Evolutionary conservation across 331 rosid species (phyloP), one percentile per base, ranked within the genome.

Genomic region (Pyrus hybrid): DNA sequence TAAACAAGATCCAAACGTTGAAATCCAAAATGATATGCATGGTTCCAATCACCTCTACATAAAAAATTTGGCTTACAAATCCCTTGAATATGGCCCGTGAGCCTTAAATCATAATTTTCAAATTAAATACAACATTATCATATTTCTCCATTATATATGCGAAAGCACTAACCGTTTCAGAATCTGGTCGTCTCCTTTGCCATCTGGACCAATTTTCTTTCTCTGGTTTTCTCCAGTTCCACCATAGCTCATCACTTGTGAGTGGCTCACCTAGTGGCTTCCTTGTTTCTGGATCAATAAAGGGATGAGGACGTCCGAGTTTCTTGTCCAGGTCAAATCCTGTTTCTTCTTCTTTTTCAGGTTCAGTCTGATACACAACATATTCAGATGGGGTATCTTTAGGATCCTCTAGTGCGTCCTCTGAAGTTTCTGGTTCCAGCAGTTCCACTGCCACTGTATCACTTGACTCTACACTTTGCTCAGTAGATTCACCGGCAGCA

Each of bases 121-220:
- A 22, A 33, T 60, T 57, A 72, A 18, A 35, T n/a, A 22, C 35
- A 56, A 30, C 4, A 41, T 64, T 37, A 43, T 57, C 63, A 5
- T 33, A 16, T 33, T 47, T 70, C 51, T 71, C 37, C 57, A 61
- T 29, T 54, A 37, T 67, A n/a, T 49, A 78, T 49, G 71, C 0
- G 10, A 1, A 51, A 17, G 57, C 72, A 90, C 97, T 74, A 70
- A 95, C 99, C 90, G 97, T 92, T 83, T 95, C 99, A 86, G 75
- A 76, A 80, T 95, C 97, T 2, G 99, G 97, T 68, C 81, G 80
- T 85, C 97, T 95, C 83, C 99, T 89, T 79, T 95, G 97, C 99
- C 99, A 95, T 79, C 99, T 89, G 68, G 99, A 95, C 97, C 97
- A 95, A 70, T 89, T 92, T 53, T 90, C 97, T 32, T 92, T 87